A percentile compares a stretch with the other conserved stretches of the same genome.
Evolutionary conservation across 2,329 filamentous ascomycete species (phyloP).

Genomic region (Nemania sp.): DNA sequence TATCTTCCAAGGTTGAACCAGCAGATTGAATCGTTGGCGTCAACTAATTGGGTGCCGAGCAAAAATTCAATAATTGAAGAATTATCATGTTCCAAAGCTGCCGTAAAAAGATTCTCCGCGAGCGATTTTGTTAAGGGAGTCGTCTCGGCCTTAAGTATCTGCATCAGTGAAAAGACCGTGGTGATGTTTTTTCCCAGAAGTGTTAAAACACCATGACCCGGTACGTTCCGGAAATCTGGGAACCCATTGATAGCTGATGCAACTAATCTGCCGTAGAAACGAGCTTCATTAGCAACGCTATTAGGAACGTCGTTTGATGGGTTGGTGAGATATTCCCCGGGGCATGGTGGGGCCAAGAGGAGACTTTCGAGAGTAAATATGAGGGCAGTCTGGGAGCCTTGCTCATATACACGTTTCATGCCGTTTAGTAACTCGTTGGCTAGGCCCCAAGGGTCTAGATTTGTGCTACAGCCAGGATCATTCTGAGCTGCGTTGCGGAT

Average conservation of each 20-base stretch:
- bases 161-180: background rate
- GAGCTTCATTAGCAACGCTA: background rate
- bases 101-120: background rate
- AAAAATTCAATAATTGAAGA: background rate
- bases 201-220: background rate
- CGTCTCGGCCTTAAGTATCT: background rate
- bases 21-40: background rate
- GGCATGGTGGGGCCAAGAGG: background rate
- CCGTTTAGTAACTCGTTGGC: background rate
- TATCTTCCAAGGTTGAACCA: background rate
- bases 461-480: background rate
- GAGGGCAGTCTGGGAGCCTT: too few species aligned
- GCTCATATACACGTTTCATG: too few species aligned
- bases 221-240: background rate
- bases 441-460: background rate
- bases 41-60: background rate
- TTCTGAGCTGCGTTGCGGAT: background rate
- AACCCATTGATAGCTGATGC: constrained; percentile 8
- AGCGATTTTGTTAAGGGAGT: background rate
- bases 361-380: background rate
- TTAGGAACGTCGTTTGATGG: background rate
- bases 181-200: background rate
- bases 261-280: background rate
- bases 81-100: constrained; percentile 8
- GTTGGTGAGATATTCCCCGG: background rate